These are phyloP conservation scores for Actinidia polygama DNA, from an alignment of 179 eudicot species.

Conservation along the genomic window DNA sequence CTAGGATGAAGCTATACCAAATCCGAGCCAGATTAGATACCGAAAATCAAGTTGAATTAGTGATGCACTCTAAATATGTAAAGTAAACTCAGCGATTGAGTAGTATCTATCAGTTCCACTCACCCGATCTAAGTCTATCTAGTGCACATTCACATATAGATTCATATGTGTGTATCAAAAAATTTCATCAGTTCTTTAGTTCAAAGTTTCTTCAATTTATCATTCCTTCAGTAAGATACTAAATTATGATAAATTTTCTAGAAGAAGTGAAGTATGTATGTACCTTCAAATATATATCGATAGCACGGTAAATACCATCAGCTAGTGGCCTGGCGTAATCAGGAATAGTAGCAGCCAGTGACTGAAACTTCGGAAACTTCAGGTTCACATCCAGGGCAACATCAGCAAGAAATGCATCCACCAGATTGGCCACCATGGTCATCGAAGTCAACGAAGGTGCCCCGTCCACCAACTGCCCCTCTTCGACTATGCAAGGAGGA, in stretches of 20 bases:
- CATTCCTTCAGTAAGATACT: neutral
- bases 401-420: slow-evolving; percentile 78
- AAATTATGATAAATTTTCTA: neutral
- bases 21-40: no score
- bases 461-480: slow-evolving; percentile 39
- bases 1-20: no score
- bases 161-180: neutral
- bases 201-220: neutral
- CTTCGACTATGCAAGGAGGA: slow-evolving; percentile 55
- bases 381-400: slow-evolving; percentile 75
- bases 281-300: slow-evolving; percentile 83
- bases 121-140: neutral
- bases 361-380: slow-evolving; percentile 65
- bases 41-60: no score
- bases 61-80: neutral
- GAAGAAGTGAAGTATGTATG: neutral
- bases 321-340: slow-evolving; percentile 76
- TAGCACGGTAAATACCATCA: slow-evolving; percentile 80
- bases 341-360: slow-evolving; percentile 66
- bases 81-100: neutral
- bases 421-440: slow-evolving; percentile 69
- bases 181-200: neutral
- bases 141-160: neutral
- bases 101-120: neutral
- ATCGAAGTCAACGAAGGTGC: slow-evolving; percentile 51